Conservation (phyloP, 1,284 basidiomycete species). For the Nidula niveotomentosa region DNA sequence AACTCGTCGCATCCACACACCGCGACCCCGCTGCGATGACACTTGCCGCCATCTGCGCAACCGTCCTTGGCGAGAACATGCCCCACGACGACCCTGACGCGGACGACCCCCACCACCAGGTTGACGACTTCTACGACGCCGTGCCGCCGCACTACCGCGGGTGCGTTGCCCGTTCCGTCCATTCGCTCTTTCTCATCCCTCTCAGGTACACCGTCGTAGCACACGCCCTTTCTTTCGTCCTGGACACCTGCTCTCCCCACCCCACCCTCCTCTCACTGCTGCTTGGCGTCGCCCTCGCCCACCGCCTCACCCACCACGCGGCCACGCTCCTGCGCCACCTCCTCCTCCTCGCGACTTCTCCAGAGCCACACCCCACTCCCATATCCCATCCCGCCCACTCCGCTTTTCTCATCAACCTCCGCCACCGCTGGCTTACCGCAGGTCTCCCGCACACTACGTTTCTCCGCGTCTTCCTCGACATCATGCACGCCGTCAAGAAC, state of each 20-base stretch:
- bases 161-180: conserved; percentile 26
- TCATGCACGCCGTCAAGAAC: conserved; percentile 6
- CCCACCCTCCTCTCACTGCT: conserved; percentile 45
- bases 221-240: conserved; percentile 48
- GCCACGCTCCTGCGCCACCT: conserved; percentile 34
- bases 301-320: conserved; percentile 41
- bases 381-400: conserved; percentile 43
- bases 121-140: conserved; percentile 46
- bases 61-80: conserved; percentile 45
- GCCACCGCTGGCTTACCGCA: conserved; percentile 19
- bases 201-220: conserved; percentile 47
- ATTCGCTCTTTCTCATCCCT: background rate
- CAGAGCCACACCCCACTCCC: conserved; percentile 13
- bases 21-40: conserved; percentile 22
- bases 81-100: conserved; percentile 24
- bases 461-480: background rate
- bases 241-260: conserved; percentile 41
- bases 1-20: conserved; percentile 28
- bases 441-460: conserved; percentile 14
- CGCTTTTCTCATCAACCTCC: conserved; percentile 27
- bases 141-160: conserved; percentile 48
- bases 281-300: conserved; percentile 43
- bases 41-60: conserved; percentile 48
- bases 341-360: conserved; percentile 23
- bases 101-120: conserved; percentile 23